Evolutionary conservation across 2,329 filamentous ascomycete genomes (phyloP).

Genomic region (Elsinoe necatrix): DNA sequence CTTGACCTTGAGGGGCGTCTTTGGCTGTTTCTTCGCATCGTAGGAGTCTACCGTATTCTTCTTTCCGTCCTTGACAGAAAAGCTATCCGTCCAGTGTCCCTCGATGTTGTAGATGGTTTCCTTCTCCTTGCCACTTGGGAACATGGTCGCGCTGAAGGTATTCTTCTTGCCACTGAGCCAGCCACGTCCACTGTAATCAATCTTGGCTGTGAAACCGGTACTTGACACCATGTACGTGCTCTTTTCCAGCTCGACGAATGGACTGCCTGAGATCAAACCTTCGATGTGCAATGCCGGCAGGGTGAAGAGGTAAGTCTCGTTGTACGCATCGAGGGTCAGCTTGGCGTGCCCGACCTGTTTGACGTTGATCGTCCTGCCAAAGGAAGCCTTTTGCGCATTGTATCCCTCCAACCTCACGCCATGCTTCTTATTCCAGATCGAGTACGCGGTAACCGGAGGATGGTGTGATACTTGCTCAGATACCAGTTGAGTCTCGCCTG

Average conservation of each 20-base stretch:
- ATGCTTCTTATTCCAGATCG: conserved; percentile 76
- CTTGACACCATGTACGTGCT: conserved; percentile 78
- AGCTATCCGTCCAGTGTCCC: conserved; percentile 82
- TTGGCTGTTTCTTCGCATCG: conserved; percentile 39
- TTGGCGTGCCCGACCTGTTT: conserved; percentile 72
- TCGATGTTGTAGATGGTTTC: conserved; percentile 71
- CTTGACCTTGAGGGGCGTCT: conserved; percentile 61
- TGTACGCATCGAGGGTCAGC: conserved; percentile 58
- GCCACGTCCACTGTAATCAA: conserved; percentile 88
- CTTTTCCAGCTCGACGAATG: conserved; percentile 85
- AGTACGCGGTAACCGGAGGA: conserved; percentile 89
- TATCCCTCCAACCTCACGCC: conserved; percentile 72
- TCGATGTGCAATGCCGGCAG: conserved; percentile 89
- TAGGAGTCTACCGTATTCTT: conserved; percentile 39
- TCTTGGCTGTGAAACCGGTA: conserved; percentile 76
- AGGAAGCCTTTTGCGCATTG: conserved; percentile 93
- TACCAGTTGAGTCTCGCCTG: conserved; percentile 74
- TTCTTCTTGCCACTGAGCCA: conserved; percentile 98
- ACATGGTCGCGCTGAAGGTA: conserved; percentile 67
- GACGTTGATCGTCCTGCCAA: conserved; percentile 86
- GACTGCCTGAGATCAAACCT: conserved; percentile 74
- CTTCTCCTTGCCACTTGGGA: conserved; percentile 60
- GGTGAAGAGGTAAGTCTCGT: conserved; percentile 80
- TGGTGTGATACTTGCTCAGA: conserved; percentile 92
- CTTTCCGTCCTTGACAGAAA: conserved; percentile 64